Evolutionary conservation across 2,329 filamentous ascomycete species (phyloP).

Genomic region (Penicillium sp.): DNA sequence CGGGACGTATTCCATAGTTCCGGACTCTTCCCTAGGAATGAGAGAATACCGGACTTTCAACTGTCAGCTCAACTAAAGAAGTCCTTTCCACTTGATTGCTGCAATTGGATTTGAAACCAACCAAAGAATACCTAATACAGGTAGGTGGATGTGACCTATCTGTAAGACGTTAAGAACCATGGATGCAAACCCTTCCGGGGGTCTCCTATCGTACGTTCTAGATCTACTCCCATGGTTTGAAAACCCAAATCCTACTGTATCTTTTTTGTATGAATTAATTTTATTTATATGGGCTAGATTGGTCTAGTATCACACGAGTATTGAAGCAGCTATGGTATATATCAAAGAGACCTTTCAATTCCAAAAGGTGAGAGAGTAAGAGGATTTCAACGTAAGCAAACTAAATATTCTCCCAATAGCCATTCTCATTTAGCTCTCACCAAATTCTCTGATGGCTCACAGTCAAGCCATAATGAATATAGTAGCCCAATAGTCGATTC

Average conservation of each 20-base stretch:
- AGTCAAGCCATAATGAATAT: neutral
- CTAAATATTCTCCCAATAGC: neutral
- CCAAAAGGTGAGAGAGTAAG: slow-evolving; percentile 4
- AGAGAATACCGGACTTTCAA: neutral
- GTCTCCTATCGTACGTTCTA: neutral
- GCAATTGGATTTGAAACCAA: neutral
- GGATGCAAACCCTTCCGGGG: neutral
- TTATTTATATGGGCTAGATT: neutral
- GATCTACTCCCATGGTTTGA: neutral
- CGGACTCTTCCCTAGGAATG: neutral
- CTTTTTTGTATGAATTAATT: neutral
- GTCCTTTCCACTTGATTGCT: neutral
- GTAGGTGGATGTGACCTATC: too few relatives aligned
- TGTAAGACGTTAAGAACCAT: neutral
- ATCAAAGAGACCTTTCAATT: slow-evolving; percentile 8
- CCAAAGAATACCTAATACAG: neutral
- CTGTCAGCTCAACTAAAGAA: neutral
- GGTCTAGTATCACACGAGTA: neutral
- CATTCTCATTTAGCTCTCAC: slow-evolving; percentile 5
- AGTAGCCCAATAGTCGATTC: neutral
- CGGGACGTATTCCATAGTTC: neutral
- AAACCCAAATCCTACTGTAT: too few relatives aligned
- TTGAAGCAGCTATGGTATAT: slow-evolving; percentile 8
- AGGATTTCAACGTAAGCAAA: neutral
- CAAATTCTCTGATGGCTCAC: neutral